Base-by-base conservation (phyloP, 2,329 filamentous ascomycete species). In the Diaporthe citriasiana region DNA sequence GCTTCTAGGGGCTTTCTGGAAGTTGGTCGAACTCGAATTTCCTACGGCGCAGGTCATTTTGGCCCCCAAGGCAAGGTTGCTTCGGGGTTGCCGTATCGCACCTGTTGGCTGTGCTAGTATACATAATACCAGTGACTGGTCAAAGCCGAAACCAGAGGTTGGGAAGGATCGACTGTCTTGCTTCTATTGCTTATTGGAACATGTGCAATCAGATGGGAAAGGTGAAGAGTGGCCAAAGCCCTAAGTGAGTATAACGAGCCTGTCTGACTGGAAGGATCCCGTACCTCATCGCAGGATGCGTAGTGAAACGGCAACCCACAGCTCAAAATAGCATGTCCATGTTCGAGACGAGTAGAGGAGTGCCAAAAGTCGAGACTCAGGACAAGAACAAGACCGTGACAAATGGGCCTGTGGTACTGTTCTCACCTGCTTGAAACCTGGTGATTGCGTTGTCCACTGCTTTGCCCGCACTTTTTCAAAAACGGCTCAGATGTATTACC, bases 1-100 rank as follows among this genome's bases (percentile, higher is more conserved):
- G 22, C 53, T 70, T 70, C 71, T 63, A 55, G 45, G 55, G 55
- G 33, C 10, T 6, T 73, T 60, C 71, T 70, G 65, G 71, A 73
- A 73, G 65, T 45, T 40, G 63, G 30, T 51, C 55, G 22, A 69
- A 47, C 25, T 57, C 30, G 47, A n/a, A 47, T 10, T 22, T 10
- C 38, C 38, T 38, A 40, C 59, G 27, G 22, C 35, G 19, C 27
- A 53, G 30, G 13, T n/a, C 19, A 60, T 35, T 47, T 15, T 30
- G 50, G 51, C 68, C 55, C 47, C 69, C 56, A 38, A 59, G 22
- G n/a, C 68, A 71, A 60, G 68, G 68, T 15, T 51, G 53, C n/a
- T 60, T 51, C 69, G 33, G 69, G 33, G 27, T 51, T 60, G 42
- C 69, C 69, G 57, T 60, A 13, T 40, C 25, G 42, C 22, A 42